A percentile compares a stretch with the other conserved stretches of the same genome.
phyloP scores from a whole-genome alignment of 2,329 filamentous ascomycete genomes.

The Fusarium euwallaceae region DNA sequence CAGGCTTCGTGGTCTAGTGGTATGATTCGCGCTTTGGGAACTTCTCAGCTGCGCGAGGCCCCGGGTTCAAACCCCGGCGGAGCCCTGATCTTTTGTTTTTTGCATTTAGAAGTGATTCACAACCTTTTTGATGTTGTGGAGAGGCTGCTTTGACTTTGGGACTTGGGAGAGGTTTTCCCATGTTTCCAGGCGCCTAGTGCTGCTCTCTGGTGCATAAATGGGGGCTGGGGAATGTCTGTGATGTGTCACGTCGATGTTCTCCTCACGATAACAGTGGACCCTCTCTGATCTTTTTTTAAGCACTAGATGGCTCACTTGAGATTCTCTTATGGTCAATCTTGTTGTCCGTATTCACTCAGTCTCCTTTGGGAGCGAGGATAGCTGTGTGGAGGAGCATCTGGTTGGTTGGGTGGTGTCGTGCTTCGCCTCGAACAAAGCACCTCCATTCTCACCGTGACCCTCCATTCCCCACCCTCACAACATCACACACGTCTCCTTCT shows the following conservation, averaged over 20 bases:
- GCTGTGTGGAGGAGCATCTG: not conserved
- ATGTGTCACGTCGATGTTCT: not conserved
- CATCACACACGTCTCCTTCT: not conserved
- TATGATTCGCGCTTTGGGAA: conserved; percentile 39
- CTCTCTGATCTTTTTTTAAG: too few relatives aligned
- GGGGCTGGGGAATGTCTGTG: not conserved
- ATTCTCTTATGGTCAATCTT: not conserved
- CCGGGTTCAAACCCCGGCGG: conserved; percentile 61
- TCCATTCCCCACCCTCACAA: not conserved
- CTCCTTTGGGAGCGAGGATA: not conserved
- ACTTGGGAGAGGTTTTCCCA: not conserved
- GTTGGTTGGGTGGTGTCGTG: not conserved
- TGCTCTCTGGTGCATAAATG: not conserved
- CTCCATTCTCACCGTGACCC: not conserved
- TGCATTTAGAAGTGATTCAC: not conserved
- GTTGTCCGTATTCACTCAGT: not conserved
- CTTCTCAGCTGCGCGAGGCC: conserved; percentile 54
- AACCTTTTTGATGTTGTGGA: not conserved
- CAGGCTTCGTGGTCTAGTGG: conserved; percentile 39
- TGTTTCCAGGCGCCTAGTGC: not conserved
- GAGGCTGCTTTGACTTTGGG: not conserved
- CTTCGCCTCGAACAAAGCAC: not conserved
- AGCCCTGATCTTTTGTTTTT: conserved; percentile 12
- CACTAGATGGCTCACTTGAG: not conserved
- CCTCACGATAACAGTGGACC: not conserved